These are phyloP conservation scores for Rhynchospora pubera DNA, from an alignment of 176 grass and related monocot genomes.

Conservation along the genomic window DNA sequence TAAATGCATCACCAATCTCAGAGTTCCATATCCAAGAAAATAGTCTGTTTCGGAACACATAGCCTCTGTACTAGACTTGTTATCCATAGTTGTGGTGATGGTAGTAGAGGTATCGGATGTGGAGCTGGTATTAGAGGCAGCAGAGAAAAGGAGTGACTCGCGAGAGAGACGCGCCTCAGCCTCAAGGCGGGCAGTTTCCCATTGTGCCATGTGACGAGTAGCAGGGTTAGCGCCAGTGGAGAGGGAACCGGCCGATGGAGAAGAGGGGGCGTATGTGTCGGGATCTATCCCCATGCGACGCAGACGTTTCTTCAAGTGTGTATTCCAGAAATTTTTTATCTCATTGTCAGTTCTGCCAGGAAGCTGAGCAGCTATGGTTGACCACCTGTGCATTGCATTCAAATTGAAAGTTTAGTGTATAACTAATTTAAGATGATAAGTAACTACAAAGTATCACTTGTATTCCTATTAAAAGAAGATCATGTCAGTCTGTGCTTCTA, in stretches of 20 bases:
- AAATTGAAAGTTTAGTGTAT: not conserved
- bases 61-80: not conserved
- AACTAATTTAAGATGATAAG: not conserved
- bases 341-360: constrained; percentile 85
- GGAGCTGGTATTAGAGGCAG: constrained; percentile 25
- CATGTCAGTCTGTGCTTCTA: not conserved
- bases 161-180: constrained; percentile 80
- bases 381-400: constrained; percentile 53
- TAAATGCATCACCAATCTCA: constrained; percentile 73
- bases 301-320: constrained; percentile 86
- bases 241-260: not conserved
- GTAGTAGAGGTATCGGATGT: constrained; percentile 18
- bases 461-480: not conserved
- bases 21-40: constrained; percentile 93
- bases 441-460: not conserved
- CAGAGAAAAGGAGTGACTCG: constrained; percentile 44
- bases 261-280: not conserved
- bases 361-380: constrained; percentile 85
- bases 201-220: constrained; percentile 78
- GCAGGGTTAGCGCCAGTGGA: constrained; percentile 38
- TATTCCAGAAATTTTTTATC: constrained; percentile 99
- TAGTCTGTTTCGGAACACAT: constrained; percentile 36
- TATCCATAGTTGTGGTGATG: constrained; percentile 23
- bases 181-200: constrained; percentile 78
- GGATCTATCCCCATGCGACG: constrained; percentile 36